phyloP scores from a whole-genome alignment of 176 grass and related monocot species.

The Carex kokanica region DNA sequence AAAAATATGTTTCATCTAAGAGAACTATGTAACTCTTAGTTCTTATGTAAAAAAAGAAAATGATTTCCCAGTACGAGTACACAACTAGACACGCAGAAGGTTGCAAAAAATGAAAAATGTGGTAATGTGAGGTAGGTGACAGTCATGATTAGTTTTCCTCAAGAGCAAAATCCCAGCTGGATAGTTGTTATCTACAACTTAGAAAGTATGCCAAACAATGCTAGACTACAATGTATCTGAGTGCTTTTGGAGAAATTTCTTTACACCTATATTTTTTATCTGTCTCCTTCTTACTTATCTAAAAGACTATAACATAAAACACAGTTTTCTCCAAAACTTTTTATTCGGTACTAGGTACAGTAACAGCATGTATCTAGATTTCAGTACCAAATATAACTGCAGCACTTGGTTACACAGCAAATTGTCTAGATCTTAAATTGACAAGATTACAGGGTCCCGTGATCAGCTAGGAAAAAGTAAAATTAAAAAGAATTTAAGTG shows the following conservation, averaged over 20 bases:
- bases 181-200: neutral
- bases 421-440: neutral
- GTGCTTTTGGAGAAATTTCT: neutral
- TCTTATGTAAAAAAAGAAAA: neutral
- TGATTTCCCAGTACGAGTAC: neutral
- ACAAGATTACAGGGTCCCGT: constrained; percentile 7
- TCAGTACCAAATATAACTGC: neutral
- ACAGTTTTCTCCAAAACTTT: neutral
- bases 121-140: neutral
- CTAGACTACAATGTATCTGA: neutral
- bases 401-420: neutral
- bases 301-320: neutral
- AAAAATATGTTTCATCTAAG: neutral
- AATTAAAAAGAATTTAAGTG: neutral
- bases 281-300: neutral
- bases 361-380: neutral
- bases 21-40: neutral
- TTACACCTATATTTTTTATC: neutral
- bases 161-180: neutral
- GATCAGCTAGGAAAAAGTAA: neutral
- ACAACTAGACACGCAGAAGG: neutral
- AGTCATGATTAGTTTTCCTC: neutral
- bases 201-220: neutral
- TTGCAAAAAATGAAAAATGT: neutral
- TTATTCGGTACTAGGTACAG: neutral